Percentiles rank a stretch among this genome's conserved stretches.
phyloP scores from a whole-genome alignment of 139 green algal species.

The Astrephomene gubernaculifera region DNA sequence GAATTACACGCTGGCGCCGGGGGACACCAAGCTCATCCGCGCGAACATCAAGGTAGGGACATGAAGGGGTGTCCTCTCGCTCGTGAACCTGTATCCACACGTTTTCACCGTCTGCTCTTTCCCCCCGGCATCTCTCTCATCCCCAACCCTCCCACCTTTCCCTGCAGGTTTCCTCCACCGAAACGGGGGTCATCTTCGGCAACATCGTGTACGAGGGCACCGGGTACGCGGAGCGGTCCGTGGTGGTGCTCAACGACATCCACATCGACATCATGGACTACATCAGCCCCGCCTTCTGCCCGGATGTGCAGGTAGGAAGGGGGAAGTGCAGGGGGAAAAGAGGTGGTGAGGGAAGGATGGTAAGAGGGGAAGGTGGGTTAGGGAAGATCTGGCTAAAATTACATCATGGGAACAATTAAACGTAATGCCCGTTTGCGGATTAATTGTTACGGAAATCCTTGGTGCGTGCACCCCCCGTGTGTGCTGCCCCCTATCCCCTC shows the following conservation, averaged over 20 bases:
- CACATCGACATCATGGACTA: conserved; percentile 99
- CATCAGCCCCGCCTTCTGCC: conserved; percentile 92
- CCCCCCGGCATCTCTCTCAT: no score
- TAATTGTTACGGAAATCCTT: no score
- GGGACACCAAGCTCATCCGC: conserved; percentile 83
- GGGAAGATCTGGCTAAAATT: no score
- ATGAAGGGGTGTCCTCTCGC: background rate
- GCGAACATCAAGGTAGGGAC: conserved; percentile 94
- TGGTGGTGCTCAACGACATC: conserved; percentile 99
- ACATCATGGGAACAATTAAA: no score
- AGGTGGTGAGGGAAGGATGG: no score
- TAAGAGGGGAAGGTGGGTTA: no score
- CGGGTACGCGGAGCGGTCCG: conserved; percentile 74
- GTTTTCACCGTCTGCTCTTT: no score
- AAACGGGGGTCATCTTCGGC: conserved; percentile 99
- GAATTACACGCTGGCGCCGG: conserved; percentile 90
- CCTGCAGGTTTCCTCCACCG: conserved; percentile 92
- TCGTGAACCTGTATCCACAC: no score
- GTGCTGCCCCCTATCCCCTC: background rate
- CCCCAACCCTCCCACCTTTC: background rate
- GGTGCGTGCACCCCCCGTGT: no score
- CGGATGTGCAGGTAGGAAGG: conserved; percentile 97
- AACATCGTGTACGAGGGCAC: conserved; percentile 98
- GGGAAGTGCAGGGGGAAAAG: no score
- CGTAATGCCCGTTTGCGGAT: no score